These are phyloP conservation scores for Cercospora berteroae DNA, from an alignment of 2,329 filamentous ascomycete species.

Conservation along the genomic window DNA sequence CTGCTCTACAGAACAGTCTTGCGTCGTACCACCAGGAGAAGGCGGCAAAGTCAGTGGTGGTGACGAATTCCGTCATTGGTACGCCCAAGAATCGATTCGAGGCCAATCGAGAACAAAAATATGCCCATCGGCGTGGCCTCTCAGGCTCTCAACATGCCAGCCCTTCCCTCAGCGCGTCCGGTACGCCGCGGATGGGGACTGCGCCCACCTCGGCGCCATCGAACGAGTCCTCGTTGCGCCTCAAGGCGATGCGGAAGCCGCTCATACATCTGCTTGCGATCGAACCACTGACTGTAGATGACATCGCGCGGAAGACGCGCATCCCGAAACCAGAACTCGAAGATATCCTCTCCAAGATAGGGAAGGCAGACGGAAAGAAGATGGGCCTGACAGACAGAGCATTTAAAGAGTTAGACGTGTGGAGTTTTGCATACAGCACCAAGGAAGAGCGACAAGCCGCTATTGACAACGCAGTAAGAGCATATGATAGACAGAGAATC, in stretches of 20 bases:
- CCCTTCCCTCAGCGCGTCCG: conserved; percentile 42
- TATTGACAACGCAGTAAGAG: conserved; percentile 61
- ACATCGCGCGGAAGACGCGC: conserved; percentile 48
- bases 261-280: conserved; percentile 57
- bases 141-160: conserved; percentile 38
- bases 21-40: conserved; percentile 60
- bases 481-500: conserved; percentile 61
- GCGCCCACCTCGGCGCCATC: conserved; percentile 45
- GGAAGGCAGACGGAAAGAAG: conserved; percentile 50
- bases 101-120: conserved; percentile 32
- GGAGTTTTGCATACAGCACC: conserved; percentile 58
- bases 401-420: conserved; percentile 62
- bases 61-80: conserved; percentile 36
- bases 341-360: conserved; percentile 52
- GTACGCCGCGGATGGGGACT: conserved; percentile 31
- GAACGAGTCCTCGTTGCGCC: conserved; percentile 34
- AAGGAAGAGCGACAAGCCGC: conserved; percentile 57
- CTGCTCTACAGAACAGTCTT: conserved; percentile 58
- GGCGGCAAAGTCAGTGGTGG: conserved; percentile 52
- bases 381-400: conserved; percentile 58
- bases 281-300: conserved; percentile 48
- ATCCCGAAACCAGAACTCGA: conserved; percentile 51
- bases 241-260: conserved; percentile 46
- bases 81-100: conserved; percentile 39
- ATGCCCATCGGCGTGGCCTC: conserved; percentile 26